Evolutionary conservation across 768 basidiomycete species (phyloP), one percentile per base, ranked within the genome.

Genomic region (Xerocomellus amylosporus): DNA sequence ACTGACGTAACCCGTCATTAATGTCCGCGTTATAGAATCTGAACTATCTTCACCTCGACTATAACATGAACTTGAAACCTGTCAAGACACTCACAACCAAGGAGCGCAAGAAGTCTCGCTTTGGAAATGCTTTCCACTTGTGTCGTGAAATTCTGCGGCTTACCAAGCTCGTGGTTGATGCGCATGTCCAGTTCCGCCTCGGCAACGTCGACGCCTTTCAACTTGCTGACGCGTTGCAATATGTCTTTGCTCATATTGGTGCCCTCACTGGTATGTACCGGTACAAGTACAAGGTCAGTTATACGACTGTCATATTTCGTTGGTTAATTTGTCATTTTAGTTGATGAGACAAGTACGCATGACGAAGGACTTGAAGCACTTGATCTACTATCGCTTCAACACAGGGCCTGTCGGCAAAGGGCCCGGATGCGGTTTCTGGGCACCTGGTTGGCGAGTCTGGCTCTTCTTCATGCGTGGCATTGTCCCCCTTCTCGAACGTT

Each of bases 161-260:
- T 49, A 98, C 97, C 7, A 99, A 99, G 74, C 88, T 98, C 33
- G 93, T 99, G 50, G 97, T 99, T 61, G 97, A 98, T 72, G 93
- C 97, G 4, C 93, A 99, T 73, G 97, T 98, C 22, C 97, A 99
- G 69, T 98, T 92, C 77, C 92, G 97, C 49, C 83, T 99, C 36
- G 97, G 97, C 45, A 98, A 98, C 61, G 93, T 98, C 30, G 97
- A 99, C 64, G 97, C 95, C 2, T 99, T 99, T 83, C 97, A 99
- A 71, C 85, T 99, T 46, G 97, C 97, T 17, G 97, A 99, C 60
- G 97, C 97, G 1, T 77, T 99, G 22, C 97, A 99, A 71, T 99
- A 98, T 72, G 96, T 93, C 65, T 98, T 98, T 64, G 89, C 83
- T 2, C 97, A 99, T 66, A 93, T 99, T 53, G 97, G 97, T 66